Base-by-base conservation (phyloP, 768 basidiomycete species). In the Suillus weaverae region DNA sequence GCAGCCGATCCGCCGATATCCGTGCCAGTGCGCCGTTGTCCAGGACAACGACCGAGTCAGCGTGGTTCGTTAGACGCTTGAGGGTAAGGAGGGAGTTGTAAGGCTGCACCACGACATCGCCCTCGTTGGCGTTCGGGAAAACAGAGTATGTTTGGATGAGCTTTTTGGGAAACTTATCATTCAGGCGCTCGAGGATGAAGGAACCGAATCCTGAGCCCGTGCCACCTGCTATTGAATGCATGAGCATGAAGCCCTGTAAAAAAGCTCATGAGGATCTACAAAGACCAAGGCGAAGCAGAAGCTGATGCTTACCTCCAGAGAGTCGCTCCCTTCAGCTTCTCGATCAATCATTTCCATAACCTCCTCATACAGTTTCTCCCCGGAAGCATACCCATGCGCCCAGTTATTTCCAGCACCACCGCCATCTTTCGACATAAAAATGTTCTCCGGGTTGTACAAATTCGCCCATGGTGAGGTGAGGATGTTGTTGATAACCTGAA, bases 371-470 rank as follows among this genome's bases (percentile, higher is more conserved):
- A 95, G 85, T 66, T 85, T 83, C 78, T 99, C 97, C 62, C 96
- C 97, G 6, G 90, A 86, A 9, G 89, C 84, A 73, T 96, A 96
- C 16, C 97, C 97, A 70, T 95, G 94, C 0, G 97, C 97, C 94
- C 97, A 99, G 74, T 98, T 99, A 72, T 99, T 99, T 20, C 97
- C 97, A 14, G 97, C 97, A 39, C 97, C 97, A n/a, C 97, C 96
- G 5, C 97, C 97, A 72, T 97, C 95, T 77, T 96, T 93, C 2
- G 93, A 95, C 30, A 96, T 82, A 72, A 93, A 99, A 44, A 99
- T 97, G 72, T 99, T 99, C 74, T 99, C 97, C 0, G 96, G 96
- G 74, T 99, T 99, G 77, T 98, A 99, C 39, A 99, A 79, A 70
- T 64, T 90, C 56, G 92, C 91, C 80, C 92, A 95, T 0, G 94